phyloP scores from a whole-genome alignment of 2,329 filamentous ascomycete genomes.

The Apiospora marii region DNA sequence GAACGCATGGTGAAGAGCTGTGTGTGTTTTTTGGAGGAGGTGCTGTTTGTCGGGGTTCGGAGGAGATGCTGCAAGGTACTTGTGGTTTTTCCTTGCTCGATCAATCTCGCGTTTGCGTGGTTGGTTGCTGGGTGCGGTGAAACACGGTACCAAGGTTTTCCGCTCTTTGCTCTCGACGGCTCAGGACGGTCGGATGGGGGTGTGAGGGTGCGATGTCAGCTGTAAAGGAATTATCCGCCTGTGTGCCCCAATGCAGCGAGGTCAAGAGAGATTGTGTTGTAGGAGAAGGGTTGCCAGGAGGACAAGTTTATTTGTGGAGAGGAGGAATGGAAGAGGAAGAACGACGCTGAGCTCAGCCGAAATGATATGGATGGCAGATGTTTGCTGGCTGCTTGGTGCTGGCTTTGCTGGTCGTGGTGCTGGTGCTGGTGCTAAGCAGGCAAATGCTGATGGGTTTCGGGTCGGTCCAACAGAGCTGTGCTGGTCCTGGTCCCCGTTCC shows the following conservation, averaged over 20 bases:
- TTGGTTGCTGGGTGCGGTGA: not conserved
- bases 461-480: not conserved
- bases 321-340: not conserved
- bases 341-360: not conserved
- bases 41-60: not conserved
- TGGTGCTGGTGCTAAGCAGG: not conserved
- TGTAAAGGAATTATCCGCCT: not conserved
- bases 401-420: no score
- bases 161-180: not conserved
- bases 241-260: not conserved
- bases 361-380: conserved; percentile 12
- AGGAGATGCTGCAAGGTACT: conserved; percentile 8
- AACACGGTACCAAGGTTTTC: not conserved
- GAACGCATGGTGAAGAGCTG: conserved; percentile 27
- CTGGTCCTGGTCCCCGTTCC: not conserved
- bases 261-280: not conserved
- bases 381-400: not conserved
- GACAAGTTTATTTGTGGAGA: conserved; percentile 18
- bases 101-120: conserved; percentile 18
- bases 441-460: not conserved
- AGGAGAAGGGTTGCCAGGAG: not conserved
- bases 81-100: not conserved
- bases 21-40: not conserved
- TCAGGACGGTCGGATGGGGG: not conserved
- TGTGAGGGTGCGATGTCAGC: not conserved